These are phyloP conservation scores for Limonium bicolor DNA, from an alignment of 148 eudicot species.

Conservation along the genomic window DNA sequence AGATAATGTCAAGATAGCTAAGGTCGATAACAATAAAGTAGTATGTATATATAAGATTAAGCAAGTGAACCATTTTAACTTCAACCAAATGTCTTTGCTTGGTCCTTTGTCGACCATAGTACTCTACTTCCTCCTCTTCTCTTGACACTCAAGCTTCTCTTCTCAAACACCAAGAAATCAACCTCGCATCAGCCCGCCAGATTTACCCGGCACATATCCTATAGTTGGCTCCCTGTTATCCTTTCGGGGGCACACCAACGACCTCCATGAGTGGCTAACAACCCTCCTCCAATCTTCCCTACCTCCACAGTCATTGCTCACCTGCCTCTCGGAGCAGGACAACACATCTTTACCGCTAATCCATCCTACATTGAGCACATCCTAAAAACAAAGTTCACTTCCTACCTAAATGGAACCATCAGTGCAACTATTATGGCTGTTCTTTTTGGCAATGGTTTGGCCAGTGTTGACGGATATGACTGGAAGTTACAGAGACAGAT, in stretches of 20 bases:
- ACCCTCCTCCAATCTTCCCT: slow-evolving; percentile 7
- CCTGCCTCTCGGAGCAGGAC: slow-evolving; percentile 8
- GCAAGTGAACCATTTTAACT: too few species aligned
- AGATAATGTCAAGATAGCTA: too few species aligned
- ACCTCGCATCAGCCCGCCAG: background rate
- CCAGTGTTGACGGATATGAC: slow-evolving; percentile 19
- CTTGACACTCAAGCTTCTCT: too few species aligned
- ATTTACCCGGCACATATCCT: slow-evolving; percentile 9
- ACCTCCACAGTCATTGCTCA: slow-evolving; percentile 7
- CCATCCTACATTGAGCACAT: slow-evolving; percentile 14
- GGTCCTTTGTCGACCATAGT: too few species aligned
- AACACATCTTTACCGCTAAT: slow-evolving; percentile 12
- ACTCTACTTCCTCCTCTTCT: too few species aligned
- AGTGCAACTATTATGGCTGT: slow-evolving; percentile 5
- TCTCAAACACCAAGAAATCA: too few species aligned
- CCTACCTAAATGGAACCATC: slow-evolving; percentile 20
- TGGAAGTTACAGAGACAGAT: slow-evolving; percentile 45
- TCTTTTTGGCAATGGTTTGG: slow-evolving; percentile 28
- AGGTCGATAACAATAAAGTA: too few species aligned
- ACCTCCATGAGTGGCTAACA: slow-evolving; percentile 9
- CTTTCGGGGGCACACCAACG: background rate
- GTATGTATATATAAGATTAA: too few species aligned
- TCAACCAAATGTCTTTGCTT: too few species aligned
- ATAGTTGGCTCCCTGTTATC: slow-evolving; percentile 10
- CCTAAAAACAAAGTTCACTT: slow-evolving; percentile 12